Evolutionary conservation across 306 rosid species (phyloP).

Genomic region (Urtica urens): DNA sequence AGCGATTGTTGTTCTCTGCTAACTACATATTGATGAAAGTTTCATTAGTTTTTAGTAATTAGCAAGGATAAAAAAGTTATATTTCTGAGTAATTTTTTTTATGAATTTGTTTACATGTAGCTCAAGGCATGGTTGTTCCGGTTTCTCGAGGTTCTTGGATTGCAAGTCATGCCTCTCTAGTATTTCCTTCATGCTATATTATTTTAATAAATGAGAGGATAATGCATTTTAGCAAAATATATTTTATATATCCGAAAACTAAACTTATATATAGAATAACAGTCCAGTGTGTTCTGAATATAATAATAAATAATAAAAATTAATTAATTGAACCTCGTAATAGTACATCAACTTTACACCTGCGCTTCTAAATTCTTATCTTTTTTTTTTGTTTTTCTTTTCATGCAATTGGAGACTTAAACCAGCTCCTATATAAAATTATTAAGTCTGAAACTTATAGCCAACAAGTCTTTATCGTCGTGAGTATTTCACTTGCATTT

Average conservation of each 20-base stretch:
- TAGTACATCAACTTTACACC: too few relatives aligned
- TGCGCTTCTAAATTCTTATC: too few relatives aligned
- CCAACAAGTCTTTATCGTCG: too few relatives aligned
- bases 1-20: conserved; percentile 32
- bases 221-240: neutral
- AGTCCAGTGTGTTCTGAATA: too few relatives aligned
- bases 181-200: conserved; percentile 63
- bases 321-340: too few relatives aligned
- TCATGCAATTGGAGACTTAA: too few relatives aligned
- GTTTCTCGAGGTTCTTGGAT: conserved; percentile 58
- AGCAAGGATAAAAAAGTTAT: neutral
- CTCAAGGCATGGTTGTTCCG: conserved; percentile 79
- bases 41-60: neutral
- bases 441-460: too few relatives aligned
- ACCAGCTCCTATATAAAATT: too few relatives aligned
- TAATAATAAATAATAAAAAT: too few relatives aligned
- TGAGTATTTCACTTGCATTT: too few relatives aligned
- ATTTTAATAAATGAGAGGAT: conserved; percentile 11
- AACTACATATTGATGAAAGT: neutral
- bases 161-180: conserved; percentile 67
- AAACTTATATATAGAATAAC: too few relatives aligned
- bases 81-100: neutral
- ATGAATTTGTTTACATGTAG: conserved; percentile 39
- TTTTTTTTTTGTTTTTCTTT: too few relatives aligned
- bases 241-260: neutral